Evolutionary conservation across 768 basidiomycete genomes (phyloP).

Genomic region (Trametes elegans): DNA sequence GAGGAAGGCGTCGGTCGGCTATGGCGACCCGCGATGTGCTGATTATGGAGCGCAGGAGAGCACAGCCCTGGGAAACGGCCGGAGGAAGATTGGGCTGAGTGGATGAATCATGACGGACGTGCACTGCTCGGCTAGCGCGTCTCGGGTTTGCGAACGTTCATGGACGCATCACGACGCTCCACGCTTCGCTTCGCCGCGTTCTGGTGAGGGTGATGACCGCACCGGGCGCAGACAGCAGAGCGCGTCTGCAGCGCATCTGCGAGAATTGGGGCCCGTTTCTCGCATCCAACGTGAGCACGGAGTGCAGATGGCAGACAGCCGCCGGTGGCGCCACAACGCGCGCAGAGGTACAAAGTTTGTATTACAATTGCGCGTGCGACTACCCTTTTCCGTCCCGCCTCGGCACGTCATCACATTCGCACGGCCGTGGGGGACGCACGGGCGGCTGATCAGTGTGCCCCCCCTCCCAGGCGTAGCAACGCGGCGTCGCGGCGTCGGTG

Average conservation of each 20-base stretch:
- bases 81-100: too few species aligned
- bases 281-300: neutral
- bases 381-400: neutral
- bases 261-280: constrained; percentile 9
- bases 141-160: constrained; percentile 3
- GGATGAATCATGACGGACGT: neutral
- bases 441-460: constrained; percentile 1
- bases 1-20: neutral
- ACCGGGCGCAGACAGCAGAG: too few species aligned
- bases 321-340: constrained; percentile 4
- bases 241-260: neutral
- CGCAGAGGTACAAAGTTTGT: neutral
- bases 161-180: too few species aligned
- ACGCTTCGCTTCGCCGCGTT: neutral
- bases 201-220: constrained; percentile 10
- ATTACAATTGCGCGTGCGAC: neutral
- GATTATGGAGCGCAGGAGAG: constrained; percentile 4
- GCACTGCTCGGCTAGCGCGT: neutral
- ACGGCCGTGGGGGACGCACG: neutral
- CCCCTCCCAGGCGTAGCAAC: neutral
- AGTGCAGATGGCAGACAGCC: neutral
- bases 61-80: neutral
- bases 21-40: neutral
- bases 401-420: neutral
- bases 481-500: constrained; percentile 5